A percentile compares a stretch with the other conserved stretches of the same genome.
phyloP scores from a whole-genome alignment of 2,329 filamentous ascomycete genomes.

The Xylogone sp. region DNA sequence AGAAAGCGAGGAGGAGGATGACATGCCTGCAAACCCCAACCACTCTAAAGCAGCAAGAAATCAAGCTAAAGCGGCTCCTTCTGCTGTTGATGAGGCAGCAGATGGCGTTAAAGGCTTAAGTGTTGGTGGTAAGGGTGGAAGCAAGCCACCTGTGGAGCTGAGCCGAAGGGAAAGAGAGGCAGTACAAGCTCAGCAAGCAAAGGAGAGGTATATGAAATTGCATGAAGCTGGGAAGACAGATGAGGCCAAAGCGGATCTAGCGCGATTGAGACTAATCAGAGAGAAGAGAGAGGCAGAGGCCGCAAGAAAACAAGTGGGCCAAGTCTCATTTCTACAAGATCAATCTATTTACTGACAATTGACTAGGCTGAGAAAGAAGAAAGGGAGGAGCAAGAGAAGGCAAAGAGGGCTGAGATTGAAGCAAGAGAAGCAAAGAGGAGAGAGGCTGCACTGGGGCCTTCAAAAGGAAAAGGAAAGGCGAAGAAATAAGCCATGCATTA shows the following conservation, averaged over 20 bases:
- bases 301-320: constrained; percentile 72
- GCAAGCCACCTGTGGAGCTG: constrained; percentile 46
- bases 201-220: constrained; percentile 86
- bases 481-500: constrained; percentile 17
- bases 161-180: constrained; percentile 72
- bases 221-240: constrained; percentile 96
- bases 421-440: constrained; percentile 39
- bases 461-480: constrained; percentile 20
- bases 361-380: constrained; percentile 33
- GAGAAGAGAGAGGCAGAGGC: constrained; percentile 85
- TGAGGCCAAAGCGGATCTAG: constrained; percentile 85
- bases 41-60: constrained; percentile 73
- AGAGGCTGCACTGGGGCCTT: constrained; percentile 27
- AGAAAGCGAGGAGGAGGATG: constrained; percentile 50
- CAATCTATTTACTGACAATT: constrained; percentile 13
- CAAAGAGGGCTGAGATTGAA: constrained; percentile 42
- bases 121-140: constrained; percentile 38
- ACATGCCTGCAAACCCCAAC: constrained; percentile 87
- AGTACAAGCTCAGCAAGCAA: constrained; percentile 79
- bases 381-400: constrained; percentile 32
- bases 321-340: constrained; percentile 14
- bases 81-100: constrained; percentile 45
- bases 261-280: constrained; percentile 73
- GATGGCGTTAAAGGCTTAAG: constrained; percentile 53
- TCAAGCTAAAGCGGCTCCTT: constrained; percentile 42